Evolutionary conservation across 2,329 filamentous ascomycete species (phyloP).

Genomic region (Dactylellina haptotyla): DNA sequence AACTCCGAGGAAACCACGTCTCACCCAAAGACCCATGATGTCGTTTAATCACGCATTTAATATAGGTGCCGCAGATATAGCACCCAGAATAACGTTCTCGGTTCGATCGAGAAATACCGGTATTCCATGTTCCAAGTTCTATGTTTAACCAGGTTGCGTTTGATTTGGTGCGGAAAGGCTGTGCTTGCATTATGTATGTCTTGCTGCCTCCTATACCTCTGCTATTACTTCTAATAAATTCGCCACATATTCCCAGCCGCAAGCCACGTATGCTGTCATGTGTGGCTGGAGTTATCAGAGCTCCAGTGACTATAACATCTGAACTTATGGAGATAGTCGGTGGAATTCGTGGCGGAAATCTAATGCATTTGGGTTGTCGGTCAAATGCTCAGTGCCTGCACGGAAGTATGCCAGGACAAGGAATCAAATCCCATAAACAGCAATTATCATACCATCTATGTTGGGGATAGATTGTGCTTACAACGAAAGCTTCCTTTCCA

Average conservation of each 20-base stretch:
- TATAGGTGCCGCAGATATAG: slow-evolving; percentile 3
- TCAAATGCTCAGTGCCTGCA: too few species aligned
- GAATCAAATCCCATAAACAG: too few species aligned
- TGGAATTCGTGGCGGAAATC: too few species aligned
- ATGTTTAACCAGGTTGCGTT: background rate
- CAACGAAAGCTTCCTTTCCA: too few species aligned
- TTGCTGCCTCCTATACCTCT: background rate
- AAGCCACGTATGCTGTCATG: background rate
- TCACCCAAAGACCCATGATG: slow-evolving; percentile 4
- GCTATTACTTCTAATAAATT: background rate
- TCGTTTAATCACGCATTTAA: background rate
- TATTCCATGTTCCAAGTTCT: background rate
- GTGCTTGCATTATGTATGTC: slow-evolving; percentile 15
- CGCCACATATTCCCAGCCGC: slow-evolving; percentile 10
- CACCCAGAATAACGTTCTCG: background rate
- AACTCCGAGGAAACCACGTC: background rate
- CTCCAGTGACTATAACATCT: too few species aligned
- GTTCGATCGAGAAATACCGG: background rate
- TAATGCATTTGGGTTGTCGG: too few species aligned
- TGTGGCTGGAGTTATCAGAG: background rate
- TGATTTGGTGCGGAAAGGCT: background rate
- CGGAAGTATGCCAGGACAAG: too few species aligned
- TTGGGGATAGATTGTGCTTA: too few species aligned
- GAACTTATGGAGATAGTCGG: too few species aligned
- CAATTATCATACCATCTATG: too few species aligned